A percentile compares a stretch with the other conserved stretches of the same genome.
Conservation (phyloP, 108 stramenopile species). For the Nannochloropsis gaditana region DNA sequence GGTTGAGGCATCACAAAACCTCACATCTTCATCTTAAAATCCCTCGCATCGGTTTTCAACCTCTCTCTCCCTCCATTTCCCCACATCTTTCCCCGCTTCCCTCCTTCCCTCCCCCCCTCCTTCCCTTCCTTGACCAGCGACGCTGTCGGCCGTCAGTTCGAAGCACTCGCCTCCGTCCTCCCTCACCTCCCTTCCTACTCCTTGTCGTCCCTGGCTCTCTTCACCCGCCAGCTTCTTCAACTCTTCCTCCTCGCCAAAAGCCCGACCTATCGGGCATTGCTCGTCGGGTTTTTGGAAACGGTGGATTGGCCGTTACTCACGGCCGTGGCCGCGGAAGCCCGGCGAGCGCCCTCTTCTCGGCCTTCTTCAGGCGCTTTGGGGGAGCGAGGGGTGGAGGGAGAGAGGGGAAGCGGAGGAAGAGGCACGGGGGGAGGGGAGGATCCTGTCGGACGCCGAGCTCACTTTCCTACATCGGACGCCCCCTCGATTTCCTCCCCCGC, state of each 20-base stretch:
- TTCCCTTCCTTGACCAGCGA: background rate
- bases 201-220: background rate
- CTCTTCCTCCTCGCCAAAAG: background rate
- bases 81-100: background rate
- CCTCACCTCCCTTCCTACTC: background rate
- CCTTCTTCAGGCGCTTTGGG: background rate
- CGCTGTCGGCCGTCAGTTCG: background rate
- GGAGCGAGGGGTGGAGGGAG: background rate
- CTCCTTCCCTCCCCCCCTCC: background rate
- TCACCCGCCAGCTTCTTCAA: background rate
- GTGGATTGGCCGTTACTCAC: slow-evolving; percentile 12
- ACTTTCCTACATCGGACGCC: background rate
- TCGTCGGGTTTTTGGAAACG: background rate
- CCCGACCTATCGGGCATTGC: background rate
- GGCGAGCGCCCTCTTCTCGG: background rate
- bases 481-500: background rate
- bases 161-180: background rate
- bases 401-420: background rate
- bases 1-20: too few species aligned
- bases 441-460: background rate
- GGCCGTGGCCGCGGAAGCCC: background rate
- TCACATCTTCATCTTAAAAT: too few species aligned
- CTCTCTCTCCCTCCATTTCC: too few species aligned
- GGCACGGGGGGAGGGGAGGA: background rate
- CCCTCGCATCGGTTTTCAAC: too few species aligned